Evolutionary conservation across 192 early-diverging fungal genomes (phyloP), one percentile per base, ranked within the genome.

Genomic region (Coemansia sp.): DNA sequence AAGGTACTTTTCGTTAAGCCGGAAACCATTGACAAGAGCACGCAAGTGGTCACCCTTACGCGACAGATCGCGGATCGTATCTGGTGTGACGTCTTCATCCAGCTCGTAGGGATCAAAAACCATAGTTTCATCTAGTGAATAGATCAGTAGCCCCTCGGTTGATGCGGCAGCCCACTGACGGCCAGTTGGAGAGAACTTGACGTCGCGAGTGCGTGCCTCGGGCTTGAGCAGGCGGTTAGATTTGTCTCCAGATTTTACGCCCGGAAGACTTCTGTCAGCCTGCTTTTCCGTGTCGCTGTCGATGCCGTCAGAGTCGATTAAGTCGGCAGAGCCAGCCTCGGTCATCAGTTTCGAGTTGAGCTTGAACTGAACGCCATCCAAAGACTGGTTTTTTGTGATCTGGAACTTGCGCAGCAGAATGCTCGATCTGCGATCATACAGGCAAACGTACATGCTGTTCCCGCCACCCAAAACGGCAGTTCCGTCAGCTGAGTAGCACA

Each of bases 71-170:
- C 86, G 55, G 22, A 96, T 89, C 0, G 90, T 81, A 19, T 87
- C 89, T 1, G 98, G 96, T 1, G 96, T 98, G 27, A 99, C 92
- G 65, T 96, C 91, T 30, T 95, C 85, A 63, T 98, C 96, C 4
- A 99, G 85, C 78, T 99, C 95, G 72, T 95, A 98, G 19, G 98
- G 98, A 73, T 99, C 98, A 69, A 99, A 99, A 52, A 90, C 58
- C 19, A 98, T 78, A 2, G 83, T 82, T 44, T 98, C 92, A 66
- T 99, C 98, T 34, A 99, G 77, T 14, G 94, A 91, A 79, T 98
- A 99, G 45, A 99, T 86, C 53, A 98, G 59, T 23, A 99, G 74
- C 9, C 98, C 98, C 56, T 99, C 94, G 6, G 95, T 98, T 13
- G 94, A 88, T 9, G 95, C 94, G 0, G 95, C 91, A 1, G 94